A percentile compares a stretch with the other conserved stretches of the same genome.
Conservation (phyloP, 805 yeast genomes). For the Candida ficus region DNA sequence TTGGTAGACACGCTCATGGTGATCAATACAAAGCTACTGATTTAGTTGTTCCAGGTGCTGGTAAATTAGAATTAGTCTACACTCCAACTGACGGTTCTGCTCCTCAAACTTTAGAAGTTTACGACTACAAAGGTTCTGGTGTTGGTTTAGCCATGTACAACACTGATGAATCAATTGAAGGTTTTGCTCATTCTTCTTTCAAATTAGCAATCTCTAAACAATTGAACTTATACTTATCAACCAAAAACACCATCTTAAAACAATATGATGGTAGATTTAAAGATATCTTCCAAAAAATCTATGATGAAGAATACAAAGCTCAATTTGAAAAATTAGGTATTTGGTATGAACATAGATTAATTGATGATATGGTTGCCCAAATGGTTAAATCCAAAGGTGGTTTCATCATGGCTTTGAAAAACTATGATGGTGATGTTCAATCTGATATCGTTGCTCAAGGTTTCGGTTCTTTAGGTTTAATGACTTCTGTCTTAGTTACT, state of each 20-base stretch:
- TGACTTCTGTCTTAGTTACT: slow-evolving; percentile 79
- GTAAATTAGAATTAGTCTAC: slow-evolving; percentile 60
- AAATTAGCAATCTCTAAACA: slow-evolving; percentile 62
- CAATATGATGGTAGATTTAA: slow-evolving; percentile 80
- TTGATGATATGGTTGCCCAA: slow-evolving; percentile 87
- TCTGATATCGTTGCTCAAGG: slow-evolving; percentile 86
- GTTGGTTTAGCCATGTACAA: slow-evolving; percentile 82
- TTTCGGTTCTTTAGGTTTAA: slow-evolving; percentile 76
- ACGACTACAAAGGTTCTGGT: slow-evolving; percentile 60
- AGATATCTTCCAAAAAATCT: slow-evolving; percentile 69
- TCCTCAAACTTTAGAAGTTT: slow-evolving; percentile 45
- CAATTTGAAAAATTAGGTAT: slow-evolving; percentile 57
- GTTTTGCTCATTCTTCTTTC: slow-evolving; percentile 78
- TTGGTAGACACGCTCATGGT: slow-evolving; percentile 84
- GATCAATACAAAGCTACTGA: slow-evolving; percentile 84
- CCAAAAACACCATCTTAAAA: slow-evolving; percentile 79
- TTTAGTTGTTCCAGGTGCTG: slow-evolving; percentile 59
- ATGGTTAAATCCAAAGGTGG: slow-evolving; percentile 86
- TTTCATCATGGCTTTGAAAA: slow-evolving; percentile 72
- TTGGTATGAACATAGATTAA: slow-evolving; percentile 75
- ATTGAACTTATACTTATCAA: slow-evolving; percentile 62
- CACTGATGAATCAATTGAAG: slow-evolving; percentile 71
- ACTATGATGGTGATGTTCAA: slow-evolving; percentile 84
- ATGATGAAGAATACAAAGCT: slow-evolving; percentile 49
- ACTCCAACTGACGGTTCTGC: slow-evolving; percentile 58